Conservation (phyloP, 164 flowering plant genomes). For the Stephania japonica region DNA sequence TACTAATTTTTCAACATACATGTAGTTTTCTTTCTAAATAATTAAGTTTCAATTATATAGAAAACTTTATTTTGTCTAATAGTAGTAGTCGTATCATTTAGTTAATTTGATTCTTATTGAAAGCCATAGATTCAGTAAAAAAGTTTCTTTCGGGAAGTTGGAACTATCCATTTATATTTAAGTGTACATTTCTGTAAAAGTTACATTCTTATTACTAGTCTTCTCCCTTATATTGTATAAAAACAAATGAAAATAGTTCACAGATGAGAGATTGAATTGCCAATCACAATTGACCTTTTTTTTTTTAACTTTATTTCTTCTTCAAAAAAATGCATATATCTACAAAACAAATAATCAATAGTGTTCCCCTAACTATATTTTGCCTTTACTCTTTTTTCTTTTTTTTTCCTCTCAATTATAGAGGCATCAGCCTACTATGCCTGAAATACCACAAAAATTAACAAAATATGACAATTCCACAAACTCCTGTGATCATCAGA, state of each 20-base stretch:
- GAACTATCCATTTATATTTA: neutral
- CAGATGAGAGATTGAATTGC: neutral
- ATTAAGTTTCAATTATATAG: no score
- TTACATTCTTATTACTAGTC: no score
- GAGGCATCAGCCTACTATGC: constrained; percentile 74
- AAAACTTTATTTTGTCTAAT: no score
- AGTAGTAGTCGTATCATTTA: no score
- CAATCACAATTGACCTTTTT: neutral
- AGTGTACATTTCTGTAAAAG: neutral
- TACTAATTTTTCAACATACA: no score
- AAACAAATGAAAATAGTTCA: neutral
- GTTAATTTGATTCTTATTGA: neutral
- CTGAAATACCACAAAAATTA: constrained; percentile 76
- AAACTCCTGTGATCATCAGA: constrained; percentile 61
- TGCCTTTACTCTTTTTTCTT: neutral
- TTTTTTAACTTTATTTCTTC: neutral
- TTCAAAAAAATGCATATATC: constrained; percentile 2
- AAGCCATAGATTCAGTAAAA: neutral
- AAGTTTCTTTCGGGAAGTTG: neutral
- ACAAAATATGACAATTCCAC: constrained; percentile 51
- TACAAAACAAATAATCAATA: constrained; percentile 1
- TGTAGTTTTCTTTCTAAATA: no score
- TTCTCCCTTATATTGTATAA: no score
- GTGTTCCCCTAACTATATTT: neutral
- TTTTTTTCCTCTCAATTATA: constrained; percentile 24